Base-by-base conservation (phyloP, 2,329 filamentous ascomycete genomes). In the Stagonosporopsis cucurbitacearum region DNA sequence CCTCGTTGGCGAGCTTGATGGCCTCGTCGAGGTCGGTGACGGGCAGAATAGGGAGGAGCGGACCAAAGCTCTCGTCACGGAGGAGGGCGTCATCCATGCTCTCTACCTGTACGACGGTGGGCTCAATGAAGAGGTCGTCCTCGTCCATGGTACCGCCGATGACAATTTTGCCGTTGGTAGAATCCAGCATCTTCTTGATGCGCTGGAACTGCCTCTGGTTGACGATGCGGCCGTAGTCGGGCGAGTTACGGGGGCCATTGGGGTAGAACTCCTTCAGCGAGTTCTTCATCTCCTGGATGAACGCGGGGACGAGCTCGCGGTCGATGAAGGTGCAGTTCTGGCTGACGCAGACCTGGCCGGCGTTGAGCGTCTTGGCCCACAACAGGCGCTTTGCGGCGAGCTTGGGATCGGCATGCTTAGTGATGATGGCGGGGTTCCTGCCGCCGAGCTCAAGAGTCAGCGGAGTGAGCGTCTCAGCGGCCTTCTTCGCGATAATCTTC, bases 321-420 rank as follows among this genome's bases (percentile, higher is more conserved):
- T 98, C 91, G 25, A 96, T 86, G 47, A 97, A 82, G 48, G 91
- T 88, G 77, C 96, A 97, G 81, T 98, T 97, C 70, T 97, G 92
- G 23, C 88, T 91, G 60, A 97, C 85, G 75, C 95, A 99, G 62
- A 97, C 84, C 78, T 99, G 95, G 22, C 95, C 95, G 4, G 90
- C 89, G 73, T 95, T 95, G 58, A 92, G 74, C 4, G 86, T 83
- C 83, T 98, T 99, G 45, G 88, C 90, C 92, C 93, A 99, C 42
- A 96, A 80, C 50, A 98, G 81, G 32, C 95, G 85, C 56, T 90
- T 85, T 5, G 95, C 94, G 1, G 94, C 93, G 45, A 97, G 81
- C 62, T 86, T 82, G 47, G 92, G 79, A 76, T 98, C 86, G 40
- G 92, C 89, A 65, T 91, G 86, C 75, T 89, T 91, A 58, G 93